Base-by-base conservation (phyloP, 2,329 filamentous ascomycete genomes). In the Fusarium sp. region DNA sequence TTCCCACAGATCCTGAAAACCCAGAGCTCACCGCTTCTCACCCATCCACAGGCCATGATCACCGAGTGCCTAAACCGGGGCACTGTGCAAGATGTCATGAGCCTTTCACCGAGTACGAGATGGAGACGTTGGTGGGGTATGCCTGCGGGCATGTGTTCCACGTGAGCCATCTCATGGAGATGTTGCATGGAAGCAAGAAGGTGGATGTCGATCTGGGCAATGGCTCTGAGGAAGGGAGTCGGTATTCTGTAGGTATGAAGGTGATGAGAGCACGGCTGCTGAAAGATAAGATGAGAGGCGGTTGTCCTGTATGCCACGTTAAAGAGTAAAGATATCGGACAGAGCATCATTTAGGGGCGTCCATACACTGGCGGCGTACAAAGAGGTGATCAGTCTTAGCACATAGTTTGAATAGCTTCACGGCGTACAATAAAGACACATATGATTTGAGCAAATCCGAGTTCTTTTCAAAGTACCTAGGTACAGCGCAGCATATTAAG, bases 91-190 rank as follows among this genome's bases (percentile, higher is more conserved):
- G 83, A 38, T 91, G 89, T 63, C 80, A 81, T 31, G 84, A 85
- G 65, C 76, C 85, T 2, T 90, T 91, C 60, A 83, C 82, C 0
- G 86, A 87, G 71, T 84, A 83, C 79, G 91, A 93, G 75, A 84
- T 81, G 71, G 91, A 94, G 76, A 92, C 91, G 0, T 82, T 97
- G 4, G 86, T 95, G 8, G 93, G 92, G 6, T 96, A 95, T 76
- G 89, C 91, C 2, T 97, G 93, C 75, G 91, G 92, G 0, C 93
- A 96, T 76, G 89, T 93, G 26, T 96, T 92, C 77, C 93, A 97
- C 74, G 84, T 94, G 3, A 84, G 86, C 6, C 93, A 94, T 74
- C 80, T 96, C 20, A 79, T 95, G 16, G 84, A 85, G 69, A 80
- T 81, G 59, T 69, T 89, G 49, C 77, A 85, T 43, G 80, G 81